These are phyloP conservation scores for Ambrosia artemisiifolia DNA, from an alignment of 129 eudicot species.

Conservation along the genomic window DNA sequence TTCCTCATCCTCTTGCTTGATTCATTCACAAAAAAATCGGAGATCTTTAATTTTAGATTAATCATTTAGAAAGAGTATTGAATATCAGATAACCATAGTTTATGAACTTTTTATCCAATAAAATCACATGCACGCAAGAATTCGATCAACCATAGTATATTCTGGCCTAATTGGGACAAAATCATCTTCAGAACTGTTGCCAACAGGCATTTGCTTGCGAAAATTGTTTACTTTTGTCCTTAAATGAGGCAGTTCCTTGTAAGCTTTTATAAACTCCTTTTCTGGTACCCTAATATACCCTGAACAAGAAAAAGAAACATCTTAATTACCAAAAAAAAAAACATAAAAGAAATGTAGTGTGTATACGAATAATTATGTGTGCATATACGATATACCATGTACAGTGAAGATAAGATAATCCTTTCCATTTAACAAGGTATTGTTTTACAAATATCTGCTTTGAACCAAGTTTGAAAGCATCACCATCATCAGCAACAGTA, in stretches of 20 bases:
- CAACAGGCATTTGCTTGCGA: slow-evolving; percentile 57
- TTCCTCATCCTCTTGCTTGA: slow-evolving; percentile 61
- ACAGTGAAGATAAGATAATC: slow-evolving; percentile 92
- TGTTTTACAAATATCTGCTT: slow-evolving; percentile 84
- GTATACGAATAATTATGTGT: background rate
- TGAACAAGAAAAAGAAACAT: background rate
- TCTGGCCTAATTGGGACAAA: slow-evolving; percentile 83
- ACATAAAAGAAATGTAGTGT: background rate
- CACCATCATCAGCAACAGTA: slow-evolving; percentile 67
- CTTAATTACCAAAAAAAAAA: background rate
- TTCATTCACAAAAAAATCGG: slow-evolving; percentile 9
- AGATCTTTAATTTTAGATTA: slow-evolving; percentile 6
- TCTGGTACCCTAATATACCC: slow-evolving; percentile 68
- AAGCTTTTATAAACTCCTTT: slow-evolving; percentile 82
- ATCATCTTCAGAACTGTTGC: slow-evolving; percentile 71
- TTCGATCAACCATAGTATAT: slow-evolving; percentile 93
- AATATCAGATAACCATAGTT: background rate
- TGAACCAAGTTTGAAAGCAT: slow-evolving; percentile 73
- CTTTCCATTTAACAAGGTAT: slow-evolving; percentile 97
- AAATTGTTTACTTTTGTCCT: slow-evolving; percentile 88
- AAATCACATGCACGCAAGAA: slow-evolving; percentile 83
- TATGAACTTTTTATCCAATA: background rate
- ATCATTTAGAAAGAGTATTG: slow-evolving; percentile 1
- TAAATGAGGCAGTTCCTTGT: slow-evolving; percentile 78
- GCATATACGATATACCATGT: slow-evolving; percentile 77